These are phyloP conservation scores for Omphalotus olearius DNA, from an alignment of 1,284 basidiomycete genomes.

Conservation along the genomic window DNA sequence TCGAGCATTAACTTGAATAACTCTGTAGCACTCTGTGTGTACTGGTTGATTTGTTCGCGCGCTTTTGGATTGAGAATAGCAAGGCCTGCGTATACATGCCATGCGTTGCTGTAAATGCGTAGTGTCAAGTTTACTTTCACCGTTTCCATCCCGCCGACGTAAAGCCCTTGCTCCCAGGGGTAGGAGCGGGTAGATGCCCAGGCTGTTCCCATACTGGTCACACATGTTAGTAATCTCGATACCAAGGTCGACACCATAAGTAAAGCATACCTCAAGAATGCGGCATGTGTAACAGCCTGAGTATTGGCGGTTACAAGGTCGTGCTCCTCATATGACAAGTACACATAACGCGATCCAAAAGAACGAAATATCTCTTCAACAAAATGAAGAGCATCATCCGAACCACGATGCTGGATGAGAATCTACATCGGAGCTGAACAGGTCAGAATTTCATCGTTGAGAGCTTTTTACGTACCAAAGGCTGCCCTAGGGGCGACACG, in stretches of 20 bases:
- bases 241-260: neutral
- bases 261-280: conserved; percentile 78
- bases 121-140: conserved; percentile 97
- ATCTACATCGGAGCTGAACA: conserved; percentile 46
- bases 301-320: conserved; percentile 97
- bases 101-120: conserved; percentile 95
- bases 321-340: conserved; percentile 94
- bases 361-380: conserved; percentile 84
- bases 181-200: conserved; percentile 81
- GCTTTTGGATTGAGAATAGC: conserved; percentile 97
- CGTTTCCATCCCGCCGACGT: conserved; percentile 97
- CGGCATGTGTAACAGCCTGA: conserved; percentile 96
- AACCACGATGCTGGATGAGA: conserved; percentile 84
- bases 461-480: conserved; percentile 53
- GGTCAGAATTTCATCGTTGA: neutral
- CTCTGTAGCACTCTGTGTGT: conserved; percentile 80
- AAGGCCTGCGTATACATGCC: conserved; percentile 98
- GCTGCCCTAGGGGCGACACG: conserved; percentile 89
- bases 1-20: conserved; percentile 96
- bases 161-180: conserved; percentile 94
- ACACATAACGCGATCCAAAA: conserved; percentile 86
- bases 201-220: conserved; percentile 89
- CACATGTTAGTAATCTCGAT: neutral
- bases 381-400: conserved; percentile 67
- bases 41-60: conserved; percentile 86